A percentile compares a stretch with the other conserved stretches of the same genome.
phyloP scores from a whole-genome alignment of 192 early-diverging fungal genomes.

The Coemansia sp. region DNA sequence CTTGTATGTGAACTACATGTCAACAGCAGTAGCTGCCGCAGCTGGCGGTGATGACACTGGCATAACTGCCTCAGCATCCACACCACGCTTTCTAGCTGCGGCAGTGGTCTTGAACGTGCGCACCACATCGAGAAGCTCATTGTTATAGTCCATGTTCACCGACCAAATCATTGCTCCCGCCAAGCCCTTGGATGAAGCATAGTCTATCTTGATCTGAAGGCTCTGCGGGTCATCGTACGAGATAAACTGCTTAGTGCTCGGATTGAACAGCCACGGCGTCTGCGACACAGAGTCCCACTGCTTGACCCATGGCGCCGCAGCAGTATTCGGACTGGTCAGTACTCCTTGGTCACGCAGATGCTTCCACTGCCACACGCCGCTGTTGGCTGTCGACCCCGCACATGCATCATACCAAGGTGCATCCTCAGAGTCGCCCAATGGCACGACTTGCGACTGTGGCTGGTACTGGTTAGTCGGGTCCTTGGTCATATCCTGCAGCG shows the following conservation, averaged over 20 bases:
- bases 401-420: constrained; percentile 59
- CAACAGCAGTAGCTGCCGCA: neutral
- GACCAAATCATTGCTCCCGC: constrained; percentile 68
- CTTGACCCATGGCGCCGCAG: constrained; percentile 61
- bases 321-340: constrained; percentile 48
- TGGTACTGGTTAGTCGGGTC: constrained; percentile 50
- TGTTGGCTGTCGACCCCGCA: constrained; percentile 46
- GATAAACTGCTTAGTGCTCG: constrained; percentile 60
- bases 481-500: constrained; percentile 56
- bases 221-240: constrained; percentile 70
- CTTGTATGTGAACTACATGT: neutral
- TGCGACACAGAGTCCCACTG: constrained; percentile 63
- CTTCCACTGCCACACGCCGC: constrained; percentile 67
- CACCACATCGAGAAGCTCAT: constrained; percentile 57
- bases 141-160: constrained; percentile 50
- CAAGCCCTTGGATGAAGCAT: constrained; percentile 58
- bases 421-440: constrained; percentile 59
- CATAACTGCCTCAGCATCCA: neutral
- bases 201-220: constrained; percentile 62
- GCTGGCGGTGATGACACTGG: neutral
- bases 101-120: constrained; percentile 12
- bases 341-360: constrained; percentile 63
- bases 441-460: constrained; percentile 33
- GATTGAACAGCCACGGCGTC: constrained; percentile 74
- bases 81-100: neutral